A percentile compares a stretch with the other conserved stretches of the same genome.
Conservation (phyloP, 2,329 filamentous ascomycete species). For the Colletotrichum cuscutae region DNA sequence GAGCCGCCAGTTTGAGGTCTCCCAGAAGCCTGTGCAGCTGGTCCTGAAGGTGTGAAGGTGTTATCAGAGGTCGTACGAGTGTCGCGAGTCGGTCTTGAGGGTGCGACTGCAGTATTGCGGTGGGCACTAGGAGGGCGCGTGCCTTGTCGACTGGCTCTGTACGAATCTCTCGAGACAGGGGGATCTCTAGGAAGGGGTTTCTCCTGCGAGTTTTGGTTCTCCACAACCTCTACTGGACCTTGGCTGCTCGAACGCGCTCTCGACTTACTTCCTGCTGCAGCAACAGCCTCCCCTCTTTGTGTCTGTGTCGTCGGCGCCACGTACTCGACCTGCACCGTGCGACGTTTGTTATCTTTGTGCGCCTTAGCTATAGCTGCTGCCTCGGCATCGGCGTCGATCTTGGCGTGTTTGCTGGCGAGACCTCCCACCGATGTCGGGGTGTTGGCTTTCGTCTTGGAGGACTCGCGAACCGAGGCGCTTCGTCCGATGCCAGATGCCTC, state of each 20-base stretch:
- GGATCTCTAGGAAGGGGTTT: slow-evolving; percentile 72
- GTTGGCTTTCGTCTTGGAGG: slow-evolving; percentile 73
- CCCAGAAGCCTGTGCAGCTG: slow-evolving; percentile 54
- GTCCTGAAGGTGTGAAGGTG: slow-evolving; percentile 61
- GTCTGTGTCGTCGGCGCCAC: slow-evolving; percentile 92
- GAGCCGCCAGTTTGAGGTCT: slow-evolving; percentile 87
- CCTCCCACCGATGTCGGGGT: slow-evolving; percentile 66
- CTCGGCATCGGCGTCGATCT: slow-evolving; percentile 75
- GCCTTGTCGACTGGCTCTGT: slow-evolving; percentile 48
- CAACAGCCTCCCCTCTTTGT: slow-evolving; percentile 67
- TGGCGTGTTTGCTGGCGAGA: slow-evolving; percentile 77
- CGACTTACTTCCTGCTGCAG: slow-evolving; percentile 40
- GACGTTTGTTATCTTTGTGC: slow-evolving; percentile 88
- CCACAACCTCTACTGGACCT: slow-evolving; percentile 58
- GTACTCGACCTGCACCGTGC: slow-evolving; percentile 97
- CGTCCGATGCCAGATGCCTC: slow-evolving; percentile 63
- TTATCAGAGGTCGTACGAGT: slow-evolving; percentile 66
- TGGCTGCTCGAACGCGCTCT: slow-evolving; percentile 62
- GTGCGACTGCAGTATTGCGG: slow-evolving; percentile 47
- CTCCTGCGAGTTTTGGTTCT: slow-evolving; percentile 51
- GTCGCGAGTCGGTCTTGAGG: slow-evolving; percentile 60
- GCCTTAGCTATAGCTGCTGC: slow-evolving; percentile 62
- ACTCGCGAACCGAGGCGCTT: slow-evolving; percentile 92
- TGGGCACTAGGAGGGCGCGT: slow-evolving; percentile 62
- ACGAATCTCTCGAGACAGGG: slow-evolving; percentile 55